Conservation (phyloP, 495 filamentous ascomycete species). For the Xylaria venustula region DNA sequence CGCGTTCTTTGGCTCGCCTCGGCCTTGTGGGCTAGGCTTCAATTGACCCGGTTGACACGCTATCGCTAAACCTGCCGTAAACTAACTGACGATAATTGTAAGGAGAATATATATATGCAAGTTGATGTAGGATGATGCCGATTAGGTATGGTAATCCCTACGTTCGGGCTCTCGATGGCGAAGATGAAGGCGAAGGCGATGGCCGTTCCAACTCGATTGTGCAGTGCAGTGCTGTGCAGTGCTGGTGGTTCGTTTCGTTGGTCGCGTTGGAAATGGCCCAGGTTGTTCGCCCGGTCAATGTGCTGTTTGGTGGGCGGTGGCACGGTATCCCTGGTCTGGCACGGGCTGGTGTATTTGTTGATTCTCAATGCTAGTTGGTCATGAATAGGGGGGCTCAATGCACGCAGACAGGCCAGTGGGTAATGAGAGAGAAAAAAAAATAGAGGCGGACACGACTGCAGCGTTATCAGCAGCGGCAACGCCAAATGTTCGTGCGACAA, state of each 20-base stretch:
- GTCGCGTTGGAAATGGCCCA: slow-evolving; percentile 10
- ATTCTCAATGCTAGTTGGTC: slow-evolving; percentile 11
- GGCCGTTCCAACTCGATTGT: neutral
- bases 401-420: slow-evolving; percentile 1
- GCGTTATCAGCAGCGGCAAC: neutral
- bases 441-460: slow-evolving; percentile 4
- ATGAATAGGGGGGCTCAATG: slow-evolving; percentile 12
- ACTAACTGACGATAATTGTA: neutral
- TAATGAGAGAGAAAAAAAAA: neutral
- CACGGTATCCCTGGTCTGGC: neutral
- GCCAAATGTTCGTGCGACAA: slow-evolving; percentile 8
- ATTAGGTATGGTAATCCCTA: neutral
- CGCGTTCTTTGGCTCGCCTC: neutral
- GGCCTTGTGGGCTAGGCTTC: neutral
- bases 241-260: neutral
- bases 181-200: too few relatives aligned
- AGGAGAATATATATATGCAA: neutral
- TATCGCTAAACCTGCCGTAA: neutral
- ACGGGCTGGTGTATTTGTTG: neutral
- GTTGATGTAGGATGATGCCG: neutral
- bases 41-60: neutral
- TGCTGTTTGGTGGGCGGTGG: slow-evolving; percentile 2
- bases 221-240: neutral
- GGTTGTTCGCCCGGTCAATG: slow-evolving; percentile 4
- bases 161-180: neutral